A percentile compares a stretch with the other conserved stretches of the same genome.
phyloP scores from a whole-genome alignment of 371 early-diverging fungal species.

The Mortierella sp. region DNA sequence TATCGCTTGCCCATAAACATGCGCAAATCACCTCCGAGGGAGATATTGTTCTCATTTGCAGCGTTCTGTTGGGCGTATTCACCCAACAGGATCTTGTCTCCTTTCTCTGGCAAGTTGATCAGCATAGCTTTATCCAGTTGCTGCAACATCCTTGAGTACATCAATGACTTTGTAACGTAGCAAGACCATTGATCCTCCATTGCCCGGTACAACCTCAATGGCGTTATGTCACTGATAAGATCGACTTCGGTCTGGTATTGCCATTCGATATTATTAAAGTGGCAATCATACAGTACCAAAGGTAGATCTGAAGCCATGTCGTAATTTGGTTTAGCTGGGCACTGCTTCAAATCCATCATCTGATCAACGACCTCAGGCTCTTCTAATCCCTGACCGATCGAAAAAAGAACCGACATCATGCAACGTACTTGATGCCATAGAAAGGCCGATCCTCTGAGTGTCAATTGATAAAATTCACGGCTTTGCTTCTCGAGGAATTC shows the following conservation, averaged over 20 bases:
- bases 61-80: conserved; percentile 40
- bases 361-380: conserved; percentile 66
- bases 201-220: conserved; percentile 59
- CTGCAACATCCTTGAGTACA: conserved; percentile 58
- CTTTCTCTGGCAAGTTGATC: conserved; percentile 35
- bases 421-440: conserved; percentile 98
- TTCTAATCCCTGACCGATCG: conserved; percentile 85
- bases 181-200: conserved; percentile 66
- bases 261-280: conserved; percentile 76
- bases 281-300: conserved; percentile 89
- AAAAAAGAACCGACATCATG: conserved; percentile 92
- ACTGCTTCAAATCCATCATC: conserved; percentile 67
- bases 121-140: conserved; percentile 38
- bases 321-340: conserved; percentile 79
- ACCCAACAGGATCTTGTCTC: conserved; percentile 22
- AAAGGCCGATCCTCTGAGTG: conserved; percentile 88
- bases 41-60: conserved; percentile 42
- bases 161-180: conserved; percentile 63
- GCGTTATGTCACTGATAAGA: conserved; percentile 48
- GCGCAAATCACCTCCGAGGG: conserved; percentile 53
- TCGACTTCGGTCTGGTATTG: conserved; percentile 57
- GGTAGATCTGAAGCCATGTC: conserved; percentile 92
- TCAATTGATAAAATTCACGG: conserved; percentile 73
- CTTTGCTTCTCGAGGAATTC: conserved; percentile 32
- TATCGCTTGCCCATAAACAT: conserved; percentile 58